phyloP scores from a whole-genome alignment of 202 grass and related monocot species.

The Dendrocalamus latiflorus region DNA sequence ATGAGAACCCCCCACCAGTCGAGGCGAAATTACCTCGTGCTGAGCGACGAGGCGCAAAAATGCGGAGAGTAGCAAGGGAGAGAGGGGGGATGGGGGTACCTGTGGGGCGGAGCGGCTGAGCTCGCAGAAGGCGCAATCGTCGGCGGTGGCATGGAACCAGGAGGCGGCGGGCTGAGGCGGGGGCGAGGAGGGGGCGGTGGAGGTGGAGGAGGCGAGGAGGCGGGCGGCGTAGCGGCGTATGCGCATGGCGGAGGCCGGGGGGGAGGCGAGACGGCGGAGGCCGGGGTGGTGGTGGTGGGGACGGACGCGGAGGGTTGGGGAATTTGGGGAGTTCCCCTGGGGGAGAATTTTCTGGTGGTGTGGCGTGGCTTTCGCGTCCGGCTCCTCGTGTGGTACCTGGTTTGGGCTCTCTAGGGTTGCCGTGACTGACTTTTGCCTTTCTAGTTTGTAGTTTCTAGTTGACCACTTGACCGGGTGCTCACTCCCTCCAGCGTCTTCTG shows the following conservation, averaged over 20 bases:
- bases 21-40: not conserved
- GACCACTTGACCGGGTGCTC: too few species aligned
- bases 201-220: slow-evolving; percentile 36
- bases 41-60: not conserved
- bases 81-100: not conserved
- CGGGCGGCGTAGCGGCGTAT: slow-evolving; percentile 61
- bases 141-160: slow-evolving; percentile 38
- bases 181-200: not conserved
- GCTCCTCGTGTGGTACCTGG: not conserved
- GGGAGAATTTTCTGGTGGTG: slow-evolving; percentile 13
- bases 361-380: not conserved
- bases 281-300: not conserved
- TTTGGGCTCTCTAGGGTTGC: not conserved
- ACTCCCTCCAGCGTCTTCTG: too few species aligned
- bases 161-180: slow-evolving; percentile 8
- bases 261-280: not conserved
- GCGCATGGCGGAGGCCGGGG: slow-evolving; percentile 40
- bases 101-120: slow-evolving; percentile 22
- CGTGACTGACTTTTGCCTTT: too few species aligned
- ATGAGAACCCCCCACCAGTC: not conserved
- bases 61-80: not conserved
- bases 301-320: slow-evolving; percentile 21
- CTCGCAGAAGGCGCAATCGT: slow-evolving; percentile 50
- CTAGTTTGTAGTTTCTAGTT: too few species aligned
- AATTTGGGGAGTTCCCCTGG: slow-evolving; percentile 32